These are phyloP conservation scores for Escovopsis weberi DNA, from an alignment of 2,329 filamentous ascomycete genomes.

Conservation along the genomic window DNA sequence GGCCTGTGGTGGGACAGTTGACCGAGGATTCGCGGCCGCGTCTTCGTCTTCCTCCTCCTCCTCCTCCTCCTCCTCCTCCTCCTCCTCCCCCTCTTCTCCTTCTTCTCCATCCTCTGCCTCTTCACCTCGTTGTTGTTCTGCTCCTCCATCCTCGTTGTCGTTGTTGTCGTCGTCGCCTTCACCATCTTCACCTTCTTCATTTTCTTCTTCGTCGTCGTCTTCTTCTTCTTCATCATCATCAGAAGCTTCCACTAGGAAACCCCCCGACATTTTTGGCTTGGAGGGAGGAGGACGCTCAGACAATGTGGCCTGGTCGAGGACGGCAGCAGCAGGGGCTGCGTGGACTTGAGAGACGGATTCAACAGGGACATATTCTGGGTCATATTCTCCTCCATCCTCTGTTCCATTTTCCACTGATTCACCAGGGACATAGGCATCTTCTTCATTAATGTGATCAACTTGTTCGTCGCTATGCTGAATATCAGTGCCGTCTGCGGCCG, in stretches of 20 bases:
- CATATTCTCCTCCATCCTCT: constrained; percentile 43
- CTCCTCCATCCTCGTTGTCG: constrained; percentile 32
- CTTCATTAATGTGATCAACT: constrained; percentile 34
- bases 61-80: too few relatives aligned
- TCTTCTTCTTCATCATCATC: constrained; percentile 37
- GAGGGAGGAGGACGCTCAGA: constrained; percentile 4
- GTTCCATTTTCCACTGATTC: constrained; percentile 32
- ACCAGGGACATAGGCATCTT: constrained; percentile 32
- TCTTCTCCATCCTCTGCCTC: constrained; percentile 9
- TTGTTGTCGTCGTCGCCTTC: background rate
- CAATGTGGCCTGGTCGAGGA: constrained; percentile 14
- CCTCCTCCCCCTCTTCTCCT: too few relatives aligned
- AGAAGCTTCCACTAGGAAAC: constrained; percentile 45
- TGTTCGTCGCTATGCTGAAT: constrained; percentile 41
- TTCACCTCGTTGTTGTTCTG: constrained; percentile 19
- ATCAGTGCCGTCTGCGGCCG: constrained; percentile 40
- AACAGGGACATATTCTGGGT: constrained; percentile 39
- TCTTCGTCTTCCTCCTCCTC: constrained; percentile 1
- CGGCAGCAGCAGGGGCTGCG: constrained; percentile 12
- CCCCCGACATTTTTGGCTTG: constrained; percentile 46
- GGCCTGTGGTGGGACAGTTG: background rate
- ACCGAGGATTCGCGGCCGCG: constrained; percentile 1
- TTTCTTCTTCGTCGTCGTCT: constrained; percentile 11
- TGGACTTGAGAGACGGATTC: constrained; percentile 23
- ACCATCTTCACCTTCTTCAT: constrained; percentile 5